Evolutionary conservation across 2,329 filamentous ascomycete species (phyloP).

Genomic region (Fusarium torulosum): DNA sequence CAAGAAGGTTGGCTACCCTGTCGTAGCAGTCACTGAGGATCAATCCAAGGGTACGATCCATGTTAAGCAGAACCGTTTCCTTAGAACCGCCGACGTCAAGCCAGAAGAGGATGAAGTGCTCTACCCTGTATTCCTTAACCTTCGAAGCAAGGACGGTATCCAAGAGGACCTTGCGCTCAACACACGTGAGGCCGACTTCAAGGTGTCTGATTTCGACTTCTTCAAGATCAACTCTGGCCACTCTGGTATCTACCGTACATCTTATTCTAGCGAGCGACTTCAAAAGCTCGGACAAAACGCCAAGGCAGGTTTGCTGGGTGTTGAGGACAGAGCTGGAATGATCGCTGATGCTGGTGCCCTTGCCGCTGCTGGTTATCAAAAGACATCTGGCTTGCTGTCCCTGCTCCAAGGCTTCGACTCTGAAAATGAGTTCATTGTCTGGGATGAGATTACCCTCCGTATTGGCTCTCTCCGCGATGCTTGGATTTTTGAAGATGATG

Average conservation of each 20-base stretch:
- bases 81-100: conserved; percentile 92
- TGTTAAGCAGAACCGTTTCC: conserved; percentile 94
- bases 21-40: conserved; percentile 81
- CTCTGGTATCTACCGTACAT: conserved; percentile 90
- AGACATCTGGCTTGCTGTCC: conserved; percentile 88
- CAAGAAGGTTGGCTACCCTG: conserved; percentile 94
- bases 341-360: conserved; percentile 92
- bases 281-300: conserved; percentile 90
- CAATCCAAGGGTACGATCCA: conserved; percentile 78
- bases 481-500: conserved; percentile 83
- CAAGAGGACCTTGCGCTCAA: conserved; percentile 76
- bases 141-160: conserved; percentile 86
- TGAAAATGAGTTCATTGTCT: conserved; percentile 92
- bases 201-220: conserved; percentile 84
- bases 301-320: conserved; percentile 76
- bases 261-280: conserved; percentile 85
- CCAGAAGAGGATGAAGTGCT: conserved; percentile 90
- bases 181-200: conserved; percentile 78
- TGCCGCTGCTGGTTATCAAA: conserved; percentile 90
- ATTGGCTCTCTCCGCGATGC: conserved; percentile 83
- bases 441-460: conserved; percentile 89
- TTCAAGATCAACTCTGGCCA: conserved; percentile 98
- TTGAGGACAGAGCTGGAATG: conserved; percentile 95
- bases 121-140: conserved; percentile 89
- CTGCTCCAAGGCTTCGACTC: conserved; percentile 86